phyloP scores from a whole-genome alignment of 495 filamentous ascomycete genomes.

The Talaromyces nanjingensis region DNA sequence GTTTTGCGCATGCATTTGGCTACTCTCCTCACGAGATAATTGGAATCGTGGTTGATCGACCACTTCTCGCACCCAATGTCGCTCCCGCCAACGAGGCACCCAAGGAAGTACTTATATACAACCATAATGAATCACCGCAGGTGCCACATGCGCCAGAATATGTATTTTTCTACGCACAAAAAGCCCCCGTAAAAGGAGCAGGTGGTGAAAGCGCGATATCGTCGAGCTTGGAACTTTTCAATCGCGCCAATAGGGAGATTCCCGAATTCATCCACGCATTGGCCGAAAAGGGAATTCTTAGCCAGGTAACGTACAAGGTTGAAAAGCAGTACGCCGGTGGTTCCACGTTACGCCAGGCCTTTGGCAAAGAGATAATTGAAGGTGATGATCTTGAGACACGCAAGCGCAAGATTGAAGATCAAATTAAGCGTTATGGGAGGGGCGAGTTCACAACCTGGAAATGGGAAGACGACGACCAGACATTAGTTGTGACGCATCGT shows the following conservation, averaged over 20 bases:
- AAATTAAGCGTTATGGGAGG: slow-evolving; percentile 38
- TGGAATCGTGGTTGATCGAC: slow-evolving; percentile 44
- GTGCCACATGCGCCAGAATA: slow-evolving; percentile 48
- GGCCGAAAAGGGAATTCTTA: slow-evolving; percentile 38
- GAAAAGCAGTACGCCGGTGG: slow-evolving; percentile 38
- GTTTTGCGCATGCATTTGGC: slow-evolving; percentile 47
- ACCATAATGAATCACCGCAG: slow-evolving; percentile 48
- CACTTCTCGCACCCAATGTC: slow-evolving; percentile 44
- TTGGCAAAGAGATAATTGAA: slow-evolving; percentile 42
- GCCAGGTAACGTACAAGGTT: slow-evolving; percentile 37
- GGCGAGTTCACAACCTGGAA: slow-evolving; percentile 36
- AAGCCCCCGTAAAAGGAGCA: slow-evolving; percentile 16
- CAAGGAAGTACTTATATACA: slow-evolving; percentile 43
- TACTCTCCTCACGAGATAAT: slow-evolving; percentile 50
- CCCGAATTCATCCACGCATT: slow-evolving; percentile 41
- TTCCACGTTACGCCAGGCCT: slow-evolving; percentile 45
- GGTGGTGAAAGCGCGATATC: slow-evolving; percentile 48
- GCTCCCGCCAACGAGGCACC: slow-evolving; percentile 48
- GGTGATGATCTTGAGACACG: slow-evolving; percentile 35
- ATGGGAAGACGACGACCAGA: slow-evolving; percentile 37
- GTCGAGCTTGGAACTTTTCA: slow-evolving; percentile 44
- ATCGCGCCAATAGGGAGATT: slow-evolving; percentile 36
- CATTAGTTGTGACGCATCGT: slow-evolving; percentile 26
- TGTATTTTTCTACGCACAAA: slow-evolving; percentile 43
- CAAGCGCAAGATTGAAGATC: slow-evolving; percentile 40